Base-by-base conservation (phyloP, 2,329 filamentous ascomycete genomes). In the Fusarium sp. region DNA sequence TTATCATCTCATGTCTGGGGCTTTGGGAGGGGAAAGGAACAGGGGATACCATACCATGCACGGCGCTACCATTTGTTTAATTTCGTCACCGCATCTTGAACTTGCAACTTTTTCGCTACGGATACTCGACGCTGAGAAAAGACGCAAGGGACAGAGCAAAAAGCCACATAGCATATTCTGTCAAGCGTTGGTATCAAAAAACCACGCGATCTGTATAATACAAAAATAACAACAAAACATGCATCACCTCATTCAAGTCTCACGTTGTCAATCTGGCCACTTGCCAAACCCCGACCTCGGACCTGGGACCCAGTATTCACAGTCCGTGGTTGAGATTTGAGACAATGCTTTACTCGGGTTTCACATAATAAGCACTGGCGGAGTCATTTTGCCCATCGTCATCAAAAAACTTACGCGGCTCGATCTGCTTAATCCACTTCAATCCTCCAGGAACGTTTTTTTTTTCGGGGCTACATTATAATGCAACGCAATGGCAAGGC, bases 41-140 rank as follows among this genome's bases (percentile, higher is more conserved):
- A 63, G 51, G 59, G 58, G 60, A 64, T 63, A 52, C 51, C 60
- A 43, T 64, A 57, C 51, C 60, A 43, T 64, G 60, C 59, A 63
- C 17, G 50, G 44, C 60, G 58, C 60, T 50, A 46, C 39, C 34
- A 63, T 51, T n/a, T 46, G 23, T 57, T 47, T 63, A 58, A 63
- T 63, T 63, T 63, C 60, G 51, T 64, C 60, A 63, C 57, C 59
- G 58, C 58, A 63, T 64, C 47, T 65, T 67, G 44, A 36, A 54
- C 47, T 58, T 55, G 17, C 23, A 21, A n/a, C 20, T 36, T 46
- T 21, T 63, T 42, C 28, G 8, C 50, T 19, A n/a, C 19, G n/a
- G 40, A 32, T 40, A 26, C 24, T 23, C 44, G 30, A 17, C 6
- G 26, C 10, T n/a, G 5, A 11, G 5, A 11, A 34, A 38, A 42